phyloP scores from a whole-genome alignment of 805 yeast genomes.

The Jamesozyma gamospora region DNA sequence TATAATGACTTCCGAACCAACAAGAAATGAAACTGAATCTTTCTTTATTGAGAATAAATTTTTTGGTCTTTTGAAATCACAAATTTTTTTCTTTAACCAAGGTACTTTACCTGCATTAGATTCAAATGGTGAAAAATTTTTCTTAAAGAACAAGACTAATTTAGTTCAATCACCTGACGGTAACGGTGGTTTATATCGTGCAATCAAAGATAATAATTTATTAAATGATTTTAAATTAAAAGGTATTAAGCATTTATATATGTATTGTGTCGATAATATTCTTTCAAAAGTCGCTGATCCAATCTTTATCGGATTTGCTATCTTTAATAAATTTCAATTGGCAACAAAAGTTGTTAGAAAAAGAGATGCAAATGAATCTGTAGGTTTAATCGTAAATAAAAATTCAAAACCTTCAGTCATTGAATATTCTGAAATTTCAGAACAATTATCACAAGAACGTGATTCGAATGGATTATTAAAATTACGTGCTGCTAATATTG shows the following conservation, averaged over 20 bases:
- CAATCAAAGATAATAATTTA: conserved; percentile 53
- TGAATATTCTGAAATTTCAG: conserved; percentile 85
- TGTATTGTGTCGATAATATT: conserved; percentile 94
- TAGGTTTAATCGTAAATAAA: conserved; percentile 80
- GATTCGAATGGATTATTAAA: conserved; percentile 56
- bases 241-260: conserved; percentile 82
- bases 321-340: conserved; percentile 51
- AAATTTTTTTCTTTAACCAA: conserved; percentile 80
- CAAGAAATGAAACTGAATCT: conserved; percentile 60
- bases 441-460: conserved; percentile 56
- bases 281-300: conserved; percentile 93
- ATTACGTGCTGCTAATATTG: conserved; percentile 92
- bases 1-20: conserved; percentile 90
- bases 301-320: conserved; percentile 69
- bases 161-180: conserved; percentile 93
- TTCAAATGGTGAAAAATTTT: conserved; percentile 55
- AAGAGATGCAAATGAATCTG: conserved; percentile 76
- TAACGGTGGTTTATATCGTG: conserved; percentile 92
- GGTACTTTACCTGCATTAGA: conserved; percentile 90
- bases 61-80: conserved; percentile 57
- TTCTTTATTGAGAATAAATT: conserved; percentile 53
- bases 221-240: conserved; percentile 55
- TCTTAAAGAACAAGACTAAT: conserved; percentile 44
- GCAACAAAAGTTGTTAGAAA: conserved; percentile 95
- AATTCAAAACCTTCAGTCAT: conserved; percentile 71